A percentile compares a stretch with the other conserved stretches of the same genome.
Conservation (phyloP, 148 eudicot species). For the Camellia sinensis region DNA sequence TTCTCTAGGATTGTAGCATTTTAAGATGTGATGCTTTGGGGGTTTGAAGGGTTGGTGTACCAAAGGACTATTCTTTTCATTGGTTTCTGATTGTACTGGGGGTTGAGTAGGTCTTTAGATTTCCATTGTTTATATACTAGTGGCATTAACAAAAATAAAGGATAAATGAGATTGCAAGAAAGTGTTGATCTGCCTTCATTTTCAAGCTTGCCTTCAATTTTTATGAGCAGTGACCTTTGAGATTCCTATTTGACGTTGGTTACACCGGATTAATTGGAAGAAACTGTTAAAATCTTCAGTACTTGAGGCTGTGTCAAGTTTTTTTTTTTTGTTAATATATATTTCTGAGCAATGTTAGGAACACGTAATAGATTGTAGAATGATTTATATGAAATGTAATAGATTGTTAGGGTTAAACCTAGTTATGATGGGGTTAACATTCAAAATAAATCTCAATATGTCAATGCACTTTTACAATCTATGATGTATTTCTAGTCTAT, state of each 20-base stretch:
- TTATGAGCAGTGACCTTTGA: not conserved
- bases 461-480: too few species aligned
- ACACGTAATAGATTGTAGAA: too few species aligned
- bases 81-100: slow-evolving; percentile 9
- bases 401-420: too few species aligned
- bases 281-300: too few species aligned
- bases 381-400: too few species aligned
- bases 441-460: too few species aligned
- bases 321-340: too few species aligned
- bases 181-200: not conserved
- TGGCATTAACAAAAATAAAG: not conserved
- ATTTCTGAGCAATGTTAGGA: too few species aligned
- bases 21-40: not conserved
- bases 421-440: too few species aligned
- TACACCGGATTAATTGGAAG: too few species aligned
- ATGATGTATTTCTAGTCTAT: too few species aligned
- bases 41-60: not conserved
- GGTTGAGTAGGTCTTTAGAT: not conserved
- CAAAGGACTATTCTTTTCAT: not conserved
- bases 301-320: too few species aligned
- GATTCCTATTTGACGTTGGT: not conserved
- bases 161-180: not conserved
- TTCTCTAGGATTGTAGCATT: not conserved
- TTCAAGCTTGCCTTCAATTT: not conserved
- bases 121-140: not conserved